Percentiles rank a stretch among this genome's conserved stretches.
Conservation (phyloP, 306 rosid species). For the Vigna trinervia region DNA sequence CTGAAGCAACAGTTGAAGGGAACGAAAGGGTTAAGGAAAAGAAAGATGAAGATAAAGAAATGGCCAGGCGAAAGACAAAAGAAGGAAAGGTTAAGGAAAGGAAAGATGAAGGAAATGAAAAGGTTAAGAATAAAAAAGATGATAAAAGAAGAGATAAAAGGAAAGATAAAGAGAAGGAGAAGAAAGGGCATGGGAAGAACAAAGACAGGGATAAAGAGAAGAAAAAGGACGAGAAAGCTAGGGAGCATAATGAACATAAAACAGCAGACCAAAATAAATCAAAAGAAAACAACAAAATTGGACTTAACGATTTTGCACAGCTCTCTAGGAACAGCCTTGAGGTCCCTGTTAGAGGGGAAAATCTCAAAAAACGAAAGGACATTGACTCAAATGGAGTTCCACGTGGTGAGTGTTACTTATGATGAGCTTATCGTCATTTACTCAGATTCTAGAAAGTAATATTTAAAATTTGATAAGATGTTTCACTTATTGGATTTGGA, state of each 20-base stretch:
- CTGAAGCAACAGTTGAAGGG: slow-evolving; percentile 55
- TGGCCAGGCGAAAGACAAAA: slow-evolving; percentile 70
- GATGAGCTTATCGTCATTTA: slow-evolving; percentile 44
- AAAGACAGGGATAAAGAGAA: slow-evolving; percentile 83
- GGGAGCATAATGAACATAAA: slow-evolving; percentile 48
- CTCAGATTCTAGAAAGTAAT: slow-evolving; percentile 42
- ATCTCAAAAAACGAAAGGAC: slow-evolving; percentile 82
- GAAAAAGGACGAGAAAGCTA: slow-evolving; percentile 61
- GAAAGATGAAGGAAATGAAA: slow-evolving; percentile 65
- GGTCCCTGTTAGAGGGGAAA: slow-evolving; percentile 56
- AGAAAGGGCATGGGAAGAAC: slow-evolving; percentile 79
- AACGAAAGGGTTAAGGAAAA: slow-evolving; percentile 69
- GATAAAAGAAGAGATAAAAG: slow-evolving; percentile 70
- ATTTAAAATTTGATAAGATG: slow-evolving; percentile 43
- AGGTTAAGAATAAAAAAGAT: slow-evolving; percentile 53
- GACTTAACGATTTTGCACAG: slow-evolving; percentile 52
- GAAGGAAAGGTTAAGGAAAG: slow-evolving; percentile 69
- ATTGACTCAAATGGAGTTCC: slow-evolving; percentile 79
- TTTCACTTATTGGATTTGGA: slow-evolving; percentile 48
- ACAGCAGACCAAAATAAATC: slow-evolving; percentile 50
- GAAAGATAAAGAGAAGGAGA: slow-evolving; percentile 74
- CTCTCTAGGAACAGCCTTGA: slow-evolving; percentile 54
- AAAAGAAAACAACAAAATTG: slow-evolving; percentile 59
- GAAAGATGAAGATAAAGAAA: slow-evolving; percentile 66
- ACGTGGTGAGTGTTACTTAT: slow-evolving; percentile 78